phyloP scores from a whole-genome alignment of 2,329 filamentous ascomycete genomes.

The Aspergillus luchuensis region DNA sequence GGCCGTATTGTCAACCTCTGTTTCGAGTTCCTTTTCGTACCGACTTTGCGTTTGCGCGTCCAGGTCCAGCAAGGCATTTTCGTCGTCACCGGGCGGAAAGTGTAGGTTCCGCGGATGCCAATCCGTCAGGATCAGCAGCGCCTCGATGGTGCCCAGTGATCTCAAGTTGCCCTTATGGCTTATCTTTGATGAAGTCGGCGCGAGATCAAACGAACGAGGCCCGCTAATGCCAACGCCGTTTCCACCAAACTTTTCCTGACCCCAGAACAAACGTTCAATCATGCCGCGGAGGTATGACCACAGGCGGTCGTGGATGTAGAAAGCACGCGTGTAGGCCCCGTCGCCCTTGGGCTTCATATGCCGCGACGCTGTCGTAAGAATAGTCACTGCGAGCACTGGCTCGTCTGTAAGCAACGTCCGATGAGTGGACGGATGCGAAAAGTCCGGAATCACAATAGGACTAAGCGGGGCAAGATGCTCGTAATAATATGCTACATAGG shows the following conservation, averaged over 20 bases:
- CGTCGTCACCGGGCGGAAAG: conserved; percentile 75
- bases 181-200: conserved; percentile 53
- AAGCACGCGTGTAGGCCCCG: conserved; percentile 78
- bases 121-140: conserved; percentile 88
- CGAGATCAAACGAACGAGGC: conserved; percentile 69
- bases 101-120: conserved; percentile 96
- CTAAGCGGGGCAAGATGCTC: conserved; percentile 87
- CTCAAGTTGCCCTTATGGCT: conserved; percentile 73
- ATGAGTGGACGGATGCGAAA: conserved; percentile 78
- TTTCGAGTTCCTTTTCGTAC: conserved; percentile 49
- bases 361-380: conserved; percentile 86
- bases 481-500: conserved; percentile 96
- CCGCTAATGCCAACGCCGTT: conserved; percentile 62
- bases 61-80: conserved; percentile 65
- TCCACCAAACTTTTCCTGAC: conserved; percentile 91
- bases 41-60: conserved; percentile 67
- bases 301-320: conserved; percentile 90
- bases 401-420: conserved; percentile 81
- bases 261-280: conserved; percentile 94
- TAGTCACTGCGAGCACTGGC: conserved; percentile 86
- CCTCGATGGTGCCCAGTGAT: conserved; percentile 91
- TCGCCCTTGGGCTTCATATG: conserved; percentile 80
- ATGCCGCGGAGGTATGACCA: conserved; percentile 94
- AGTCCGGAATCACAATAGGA: conserved; percentile 89
- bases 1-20: conserved; percentile 43